A percentile compares a stretch with the other conserved stretches of the same genome.
phyloP scores from a whole-genome alignment of 75 land plant species.

The Cryptomeria japonica region DNA sequence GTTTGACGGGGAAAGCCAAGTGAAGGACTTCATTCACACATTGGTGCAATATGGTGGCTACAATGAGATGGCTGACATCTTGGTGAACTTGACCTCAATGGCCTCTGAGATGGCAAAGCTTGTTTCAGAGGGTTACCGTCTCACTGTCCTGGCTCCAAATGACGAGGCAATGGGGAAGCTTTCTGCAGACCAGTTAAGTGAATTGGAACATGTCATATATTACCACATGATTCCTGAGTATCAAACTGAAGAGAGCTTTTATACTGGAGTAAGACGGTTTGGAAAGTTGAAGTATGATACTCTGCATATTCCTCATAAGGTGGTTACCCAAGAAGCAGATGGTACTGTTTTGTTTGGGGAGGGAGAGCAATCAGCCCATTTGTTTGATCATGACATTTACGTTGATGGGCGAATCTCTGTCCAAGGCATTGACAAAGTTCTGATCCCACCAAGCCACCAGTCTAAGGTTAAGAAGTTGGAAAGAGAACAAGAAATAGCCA shows the following conservation, averaged over 20 bases:
- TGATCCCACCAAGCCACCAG: too few species aligned
- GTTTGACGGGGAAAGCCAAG: slow-evolving; percentile 69
- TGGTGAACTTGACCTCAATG: slow-evolving; percentile 80
- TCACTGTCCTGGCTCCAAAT: slow-evolving; percentile 88
- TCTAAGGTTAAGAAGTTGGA: slow-evolving; percentile 8
- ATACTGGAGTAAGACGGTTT: slow-evolving; percentile 74
- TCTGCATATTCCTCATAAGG: slow-evolving; percentile 60
- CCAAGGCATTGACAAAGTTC: too few species aligned
- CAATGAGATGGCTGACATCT: slow-evolving; percentile 87
- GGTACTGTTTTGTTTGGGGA: slow-evolving; percentile 80
- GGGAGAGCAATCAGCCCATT: too few species aligned
- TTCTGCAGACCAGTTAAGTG: slow-evolving; percentile 73
- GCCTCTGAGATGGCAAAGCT: slow-evolving; percentile 75
- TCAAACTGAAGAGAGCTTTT: slow-evolving; percentile 96
- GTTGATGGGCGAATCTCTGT: too few species aligned
- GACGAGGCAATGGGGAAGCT: slow-evolving; percentile 80
- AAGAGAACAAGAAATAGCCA: not conserved
- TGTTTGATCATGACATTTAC: too few species aligned
- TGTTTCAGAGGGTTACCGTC: slow-evolving; percentile 72
- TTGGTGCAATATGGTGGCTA: slow-evolving; percentile 81
- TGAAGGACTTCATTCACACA: slow-evolving; percentile 80
- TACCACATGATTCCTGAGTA: slow-evolving; percentile 93
- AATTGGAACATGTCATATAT: slow-evolving; percentile 72
- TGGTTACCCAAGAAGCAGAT: slow-evolving; percentile 75
- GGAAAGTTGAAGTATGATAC: slow-evolving; percentile 78